Base-by-base conservation (phyloP, 495 filamentous ascomycete genomes). In the Penicillium malachiteum region DNA sequence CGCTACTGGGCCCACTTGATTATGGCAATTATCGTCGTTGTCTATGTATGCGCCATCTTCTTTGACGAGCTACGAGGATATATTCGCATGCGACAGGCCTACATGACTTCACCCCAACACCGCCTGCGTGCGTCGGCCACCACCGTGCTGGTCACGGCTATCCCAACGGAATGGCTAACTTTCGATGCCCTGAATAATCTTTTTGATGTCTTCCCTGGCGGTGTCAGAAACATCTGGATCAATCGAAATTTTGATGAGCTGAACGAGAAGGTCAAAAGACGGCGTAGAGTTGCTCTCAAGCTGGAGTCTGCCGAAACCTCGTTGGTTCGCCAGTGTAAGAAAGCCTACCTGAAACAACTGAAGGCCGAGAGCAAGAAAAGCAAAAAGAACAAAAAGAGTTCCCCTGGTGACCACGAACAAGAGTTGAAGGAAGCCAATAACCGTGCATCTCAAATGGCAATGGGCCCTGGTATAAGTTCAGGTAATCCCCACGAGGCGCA, bases 191-290 rank as follows among this genome's bases (percentile, higher is more conserved):
- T 98, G 12, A 80, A 86, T 40, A 84, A 82, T 0, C 77, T 98
- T 13, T 98, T 94, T 62, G 94, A 98, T 69, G 92, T 97, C 7
- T 98, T 96, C 63, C 94, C 94, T 3, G 94, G 94, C 38, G 94
- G 94, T 46, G 86, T 98, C 67, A 84, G 91, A 50, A 97, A 97
- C 67, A 92, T 97, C 34, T 98, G 92, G 91, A 87, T 97, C 56
- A 97, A 96, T 50, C 86, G 94, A 17, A 90, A 97, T 64, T 93
- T 88, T 54, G 91, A 94, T 50, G 85, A 89, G 26, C 82, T 98
- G 11, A 80, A 89, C 49, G 88, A 92, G 51, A 98, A 98, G 66
- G 89, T 97, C 38, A 83, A 89, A 58, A 75, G 79, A 61, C 83
- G 94, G 17, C 83, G 91, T 54, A 69, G 79, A 14, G 68, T 95